phyloP scores from a whole-genome alignment of 768 basidiomycete species.

The Fomitopsis pulvina region DNA sequence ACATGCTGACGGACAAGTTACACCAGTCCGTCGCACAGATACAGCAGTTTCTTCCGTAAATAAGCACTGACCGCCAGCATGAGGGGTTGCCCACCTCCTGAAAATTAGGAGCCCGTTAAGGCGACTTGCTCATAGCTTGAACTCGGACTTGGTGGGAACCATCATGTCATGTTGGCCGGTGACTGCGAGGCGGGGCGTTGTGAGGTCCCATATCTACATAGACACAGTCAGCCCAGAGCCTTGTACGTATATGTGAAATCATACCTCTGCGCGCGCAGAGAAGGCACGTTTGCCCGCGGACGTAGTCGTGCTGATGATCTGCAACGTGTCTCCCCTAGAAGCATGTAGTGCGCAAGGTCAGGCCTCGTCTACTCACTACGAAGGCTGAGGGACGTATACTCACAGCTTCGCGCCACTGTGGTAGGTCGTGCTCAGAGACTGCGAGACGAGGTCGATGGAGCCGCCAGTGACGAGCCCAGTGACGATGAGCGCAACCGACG shows the following conservation, averaged over 20 bases:
- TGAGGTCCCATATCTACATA: constrained; percentile 14
- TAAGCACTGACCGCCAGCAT: too few species aligned
- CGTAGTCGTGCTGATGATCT: constrained; percentile 10
- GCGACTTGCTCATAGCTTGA: not conserved
- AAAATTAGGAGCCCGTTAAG: too few species aligned
- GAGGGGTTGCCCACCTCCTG: too few species aligned
- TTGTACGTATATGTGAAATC: not conserved
- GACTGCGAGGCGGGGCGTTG: constrained; percentile 10
- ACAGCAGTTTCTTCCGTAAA: too few species aligned
- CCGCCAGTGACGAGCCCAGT: constrained; percentile 4
- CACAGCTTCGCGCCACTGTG: constrained; percentile 7
- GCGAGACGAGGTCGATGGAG: constrained; percentile 13
- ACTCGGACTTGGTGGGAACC: not conserved
- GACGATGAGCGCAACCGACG: constrained; percentile 10
- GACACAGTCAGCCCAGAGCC: not conserved
- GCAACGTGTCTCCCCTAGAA: constrained; percentile 11
- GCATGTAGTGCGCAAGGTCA: not conserved
- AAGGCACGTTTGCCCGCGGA: constrained; percentile 10
- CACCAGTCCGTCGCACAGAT: too few species aligned
- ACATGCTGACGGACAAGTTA: too few species aligned
- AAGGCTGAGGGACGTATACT: not conserved
- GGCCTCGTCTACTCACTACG: not conserved
- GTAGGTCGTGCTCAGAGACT: constrained; percentile 12
- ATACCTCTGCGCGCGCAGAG: constrained; percentile 15
- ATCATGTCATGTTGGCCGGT: constrained; percentile 15